Conservation (phyloP, 129 eudicot species). For the Escallonia rubra region DNA sequence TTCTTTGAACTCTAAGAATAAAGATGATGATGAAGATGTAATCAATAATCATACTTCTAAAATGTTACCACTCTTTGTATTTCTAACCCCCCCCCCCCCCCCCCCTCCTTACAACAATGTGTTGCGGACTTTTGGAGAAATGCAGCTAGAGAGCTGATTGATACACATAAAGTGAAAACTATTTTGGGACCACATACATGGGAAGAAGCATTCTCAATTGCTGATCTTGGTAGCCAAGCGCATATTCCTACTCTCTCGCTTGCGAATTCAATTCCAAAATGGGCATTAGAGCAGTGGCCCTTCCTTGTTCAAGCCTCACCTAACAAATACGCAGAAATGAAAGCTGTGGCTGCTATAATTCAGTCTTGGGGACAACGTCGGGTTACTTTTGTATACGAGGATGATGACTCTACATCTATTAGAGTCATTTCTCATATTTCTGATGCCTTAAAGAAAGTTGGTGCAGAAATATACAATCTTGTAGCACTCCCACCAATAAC, state of each 20-base stretch:
- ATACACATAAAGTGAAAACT: constrained; percentile 26
- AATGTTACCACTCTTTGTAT: constrained; percentile 1
- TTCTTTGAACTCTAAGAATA: not conserved
- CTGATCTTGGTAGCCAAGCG: constrained; percentile 23
- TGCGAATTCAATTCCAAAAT: constrained; percentile 35
- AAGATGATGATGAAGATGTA: not conserved
- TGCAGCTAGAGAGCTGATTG: constrained; percentile 46
- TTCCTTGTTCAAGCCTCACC: constrained; percentile 51
- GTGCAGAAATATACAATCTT: constrained; percentile 22
- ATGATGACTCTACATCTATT: constrained; percentile 19
- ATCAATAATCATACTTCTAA: too few species aligned
- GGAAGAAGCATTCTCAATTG: constrained; percentile 35
- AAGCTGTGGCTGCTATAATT: constrained; percentile 37
- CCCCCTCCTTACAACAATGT: not conserved
- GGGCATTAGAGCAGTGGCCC: constrained; percentile 32
- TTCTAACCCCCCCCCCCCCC: not conserved
- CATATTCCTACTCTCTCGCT: constrained; percentile 43
- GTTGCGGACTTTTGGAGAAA: constrained; percentile 10
- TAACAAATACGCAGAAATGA: constrained; percentile 30
- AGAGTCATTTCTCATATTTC: constrained; percentile 28
- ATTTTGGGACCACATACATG: constrained; percentile 51
- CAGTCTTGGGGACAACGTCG: constrained; percentile 29
- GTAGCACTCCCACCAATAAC: constrained; percentile 24
- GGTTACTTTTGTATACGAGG: constrained; percentile 33
- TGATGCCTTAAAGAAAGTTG: constrained; percentile 24